Base-by-base conservation (phyloP, 2,329 filamentous ascomycete species). In the Cercospora sp. region DNA sequence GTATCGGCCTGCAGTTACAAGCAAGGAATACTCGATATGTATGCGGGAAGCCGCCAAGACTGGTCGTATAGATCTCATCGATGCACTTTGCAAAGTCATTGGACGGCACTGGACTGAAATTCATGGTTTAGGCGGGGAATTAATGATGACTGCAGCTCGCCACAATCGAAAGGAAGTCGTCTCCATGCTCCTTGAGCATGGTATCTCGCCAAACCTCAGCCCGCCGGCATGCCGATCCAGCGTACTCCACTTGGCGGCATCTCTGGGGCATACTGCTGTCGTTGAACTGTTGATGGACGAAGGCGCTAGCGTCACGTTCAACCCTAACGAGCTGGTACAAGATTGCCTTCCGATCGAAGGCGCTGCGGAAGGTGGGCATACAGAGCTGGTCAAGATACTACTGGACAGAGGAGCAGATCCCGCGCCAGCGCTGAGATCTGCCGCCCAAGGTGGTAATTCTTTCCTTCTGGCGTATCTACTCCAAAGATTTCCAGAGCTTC, bases 341-440 rank as follows among this genome's bases (percentile, higher is more conserved):
- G 31, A 33, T 33, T 33, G 8, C 31, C 31, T 33, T 10, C 31
- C 31, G 31, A 18, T 65, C 23, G 58, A 45, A 20, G 20, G 23
- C 20, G 66, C 58, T 20, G 65, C 65, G 9, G 12, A 26, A n/a
- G 23, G 33, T 9, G 65, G 65, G 6, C 60, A 67, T 9, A 39
- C 28, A 33, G 61, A 67, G 16, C 10, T 51, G 5, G 36, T 67
- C 13, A 12, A 45, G 10, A 18, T 64, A 4, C 61, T 67, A 10
- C 65, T 67, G 9, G 48, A 63, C n/a, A n/a, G 28, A 31, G 65
- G 65, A 12, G 65, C 60, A 16, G 51, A 64, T 28, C 51, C 60
- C 13, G 10, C 20, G 13, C 20, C n/a, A 23, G 65, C 65, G 59
- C 23, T 67, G 3, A 16, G 16, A 12, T 18, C 13, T 42, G 64